Evolutionary conservation across 257 asterid genomes (phyloP).

Genomic region (Mentha longifolia): DNA sequence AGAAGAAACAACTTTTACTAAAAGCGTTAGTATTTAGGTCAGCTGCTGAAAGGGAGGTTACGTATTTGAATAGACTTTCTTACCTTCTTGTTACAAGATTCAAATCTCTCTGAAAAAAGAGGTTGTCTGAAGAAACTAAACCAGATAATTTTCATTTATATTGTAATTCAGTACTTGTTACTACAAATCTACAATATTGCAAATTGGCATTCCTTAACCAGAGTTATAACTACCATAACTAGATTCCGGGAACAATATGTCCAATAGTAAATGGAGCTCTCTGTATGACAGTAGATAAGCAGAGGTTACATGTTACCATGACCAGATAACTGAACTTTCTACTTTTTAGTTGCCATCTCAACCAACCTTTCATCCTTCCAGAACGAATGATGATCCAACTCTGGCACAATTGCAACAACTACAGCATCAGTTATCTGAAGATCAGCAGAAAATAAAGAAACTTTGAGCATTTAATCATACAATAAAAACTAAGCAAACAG

Average conservation of each 20-base stretch:
- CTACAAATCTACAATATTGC: too few species aligned
- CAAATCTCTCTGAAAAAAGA: not conserved
- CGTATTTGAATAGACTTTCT: not conserved
- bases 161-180: slow-evolving; percentile 23
- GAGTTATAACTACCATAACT: not conserved
- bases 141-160: slow-evolving; percentile 20
- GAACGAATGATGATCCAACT: slow-evolving; percentile 91
- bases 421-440: slow-evolving; percentile 98
- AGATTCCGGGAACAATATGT: slow-evolving; percentile 21
- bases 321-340: slow-evolving; percentile 27
- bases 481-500: slow-evolving; percentile 25
- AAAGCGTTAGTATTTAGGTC: slow-evolving; percentile 7
- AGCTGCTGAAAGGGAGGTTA: slow-evolving; percentile 19
- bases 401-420: slow-evolving; percentile 95
- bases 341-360: slow-evolving; percentile 29
- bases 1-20: not conserved
- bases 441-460: slow-evolving; percentile 33
- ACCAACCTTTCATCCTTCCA: slow-evolving; percentile 98
- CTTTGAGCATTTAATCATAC: slow-evolving; percentile 27
- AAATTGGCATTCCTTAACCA: not conserved
- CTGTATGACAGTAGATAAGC: slow-evolving; percentile 11
- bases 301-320: slow-evolving; percentile 23
- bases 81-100: not conserved
- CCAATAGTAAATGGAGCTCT: slow-evolving; percentile 9
- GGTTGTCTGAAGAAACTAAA: slow-evolving; percentile 3